phyloP scores from a whole-genome alignment of 73 alveolate genomes.

The Tetrahymena borealis region DNA sequence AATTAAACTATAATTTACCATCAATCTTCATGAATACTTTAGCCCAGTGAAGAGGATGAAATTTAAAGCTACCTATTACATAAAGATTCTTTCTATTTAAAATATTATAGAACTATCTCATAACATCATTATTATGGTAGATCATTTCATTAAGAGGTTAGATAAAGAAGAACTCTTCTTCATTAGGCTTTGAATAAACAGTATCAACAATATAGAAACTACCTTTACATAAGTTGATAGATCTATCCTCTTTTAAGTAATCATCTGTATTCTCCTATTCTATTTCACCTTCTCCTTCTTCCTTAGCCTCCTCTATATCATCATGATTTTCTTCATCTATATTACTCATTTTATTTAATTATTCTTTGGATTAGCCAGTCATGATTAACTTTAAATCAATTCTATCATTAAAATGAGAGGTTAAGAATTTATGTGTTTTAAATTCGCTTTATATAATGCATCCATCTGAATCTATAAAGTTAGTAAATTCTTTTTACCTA shows the following conservation, averaged over 20 bases:
- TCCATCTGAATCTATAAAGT: neutral
- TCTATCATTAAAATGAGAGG: neutral
- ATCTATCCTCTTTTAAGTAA: neutral
- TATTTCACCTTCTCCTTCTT: neutral
- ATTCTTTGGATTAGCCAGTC: neutral
- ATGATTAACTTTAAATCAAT: neutral
- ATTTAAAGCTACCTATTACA: neutral
- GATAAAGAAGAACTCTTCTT: neutral
- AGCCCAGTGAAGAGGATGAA: neutral
- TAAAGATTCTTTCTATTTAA: neutral
- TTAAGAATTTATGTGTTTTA: neutral
- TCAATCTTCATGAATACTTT: neutral
- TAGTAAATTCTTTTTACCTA: neutral
- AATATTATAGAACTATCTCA: neutral
- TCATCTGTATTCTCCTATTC: neutral
- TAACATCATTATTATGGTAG: neutral
- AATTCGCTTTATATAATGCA: neutral
- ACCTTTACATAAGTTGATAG: neutral
- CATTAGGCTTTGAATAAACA: neutral
- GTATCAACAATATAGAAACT: neutral
- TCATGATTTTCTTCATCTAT: neutral
- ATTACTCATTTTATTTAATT: neutral
- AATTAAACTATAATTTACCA: neutral
- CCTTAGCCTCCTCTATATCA: neutral
- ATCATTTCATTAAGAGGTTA: neutral